These are phyloP conservation scores for Cryptosporidium parvum DNA, from an alignment of 169 alveolate genomes.

Conservation along the genomic window DNA sequence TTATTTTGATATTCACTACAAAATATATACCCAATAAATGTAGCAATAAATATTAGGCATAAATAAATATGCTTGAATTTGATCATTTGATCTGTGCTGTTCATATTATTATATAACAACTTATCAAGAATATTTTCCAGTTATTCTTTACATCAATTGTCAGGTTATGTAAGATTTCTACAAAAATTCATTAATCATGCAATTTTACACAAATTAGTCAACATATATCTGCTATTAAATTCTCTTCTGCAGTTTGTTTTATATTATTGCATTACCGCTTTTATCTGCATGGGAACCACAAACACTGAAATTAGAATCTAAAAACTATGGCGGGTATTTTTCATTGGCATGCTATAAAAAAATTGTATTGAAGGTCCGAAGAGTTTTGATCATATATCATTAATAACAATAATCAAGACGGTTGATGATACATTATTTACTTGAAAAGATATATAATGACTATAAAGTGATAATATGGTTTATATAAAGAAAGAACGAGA, in stretches of 20 bases:
- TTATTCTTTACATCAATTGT: slow-evolving; percentile 1
- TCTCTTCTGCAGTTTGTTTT: background rate
- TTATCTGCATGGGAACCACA: slow-evolving; percentile 58
- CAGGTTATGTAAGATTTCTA: background rate
- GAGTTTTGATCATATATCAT: background rate
- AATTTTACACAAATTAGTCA: background rate
- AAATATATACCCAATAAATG: slow-evolving; percentile 1
- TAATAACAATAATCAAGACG: background rate
- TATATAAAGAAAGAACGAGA: slow-evolving; percentile 22
- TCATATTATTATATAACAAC: background rate
- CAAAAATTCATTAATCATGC: background rate
- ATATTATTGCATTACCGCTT: slow-evolving; percentile 38
- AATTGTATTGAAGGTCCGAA: background rate
- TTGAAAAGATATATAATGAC: background rate
- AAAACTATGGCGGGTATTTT: slow-evolving; percentile 66
- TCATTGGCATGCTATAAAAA: background rate
- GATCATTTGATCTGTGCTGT: background rate
- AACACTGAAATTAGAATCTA: slow-evolving; percentile 30
- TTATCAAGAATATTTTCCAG: background rate
- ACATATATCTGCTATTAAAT: background rate
- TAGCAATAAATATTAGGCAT: background rate
- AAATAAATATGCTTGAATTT: background rate
- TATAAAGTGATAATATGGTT: slow-evolving; percentile 15
- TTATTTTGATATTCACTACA: background rate
- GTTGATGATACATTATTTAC: background rate